Percentiles rank a stretch among this genome's conserved stretches.
Conservation (phyloP, 208 protist genomes). For the Naegleria lovaniensis region DNA sequence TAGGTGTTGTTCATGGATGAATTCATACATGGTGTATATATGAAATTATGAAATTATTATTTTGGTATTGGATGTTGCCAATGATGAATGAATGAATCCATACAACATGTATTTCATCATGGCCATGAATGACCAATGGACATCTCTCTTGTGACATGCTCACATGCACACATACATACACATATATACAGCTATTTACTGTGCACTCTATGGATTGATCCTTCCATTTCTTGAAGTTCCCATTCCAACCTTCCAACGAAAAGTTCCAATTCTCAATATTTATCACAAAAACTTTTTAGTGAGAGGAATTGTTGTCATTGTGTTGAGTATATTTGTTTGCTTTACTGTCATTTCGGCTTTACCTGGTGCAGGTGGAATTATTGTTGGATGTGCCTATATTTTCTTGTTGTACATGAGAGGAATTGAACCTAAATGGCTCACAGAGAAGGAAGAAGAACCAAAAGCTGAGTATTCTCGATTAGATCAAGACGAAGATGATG, state of each 20-base stretch:
- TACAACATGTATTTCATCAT: too few relatives aligned
- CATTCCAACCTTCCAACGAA: neutral
- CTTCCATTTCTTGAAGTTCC: neutral
- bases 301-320: neutral
- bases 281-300: neutral
- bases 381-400: neutral
- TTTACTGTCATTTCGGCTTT: neutral
- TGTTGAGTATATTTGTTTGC: neutral
- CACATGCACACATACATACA: neutral
- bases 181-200: neutral
- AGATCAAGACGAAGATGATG: neutral
- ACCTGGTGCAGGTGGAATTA: neutral
- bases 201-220: neutral
- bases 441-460: neutral
- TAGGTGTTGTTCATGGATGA: too few relatives aligned
- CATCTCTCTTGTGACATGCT: too few relatives aligned
- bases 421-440: neutral
- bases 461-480: neutral
- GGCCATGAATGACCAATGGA: too few relatives aligned
- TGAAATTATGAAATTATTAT: too few relatives aligned
- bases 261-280: neutral
- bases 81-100: too few relatives aligned
- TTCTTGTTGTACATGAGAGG: neutral
- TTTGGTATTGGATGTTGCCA: too few relatives aligned
- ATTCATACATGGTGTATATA: too few relatives aligned